phyloP scores from a whole-genome alignment of 805 yeast genomes.

The Huiozyma sinensis region DNA sequence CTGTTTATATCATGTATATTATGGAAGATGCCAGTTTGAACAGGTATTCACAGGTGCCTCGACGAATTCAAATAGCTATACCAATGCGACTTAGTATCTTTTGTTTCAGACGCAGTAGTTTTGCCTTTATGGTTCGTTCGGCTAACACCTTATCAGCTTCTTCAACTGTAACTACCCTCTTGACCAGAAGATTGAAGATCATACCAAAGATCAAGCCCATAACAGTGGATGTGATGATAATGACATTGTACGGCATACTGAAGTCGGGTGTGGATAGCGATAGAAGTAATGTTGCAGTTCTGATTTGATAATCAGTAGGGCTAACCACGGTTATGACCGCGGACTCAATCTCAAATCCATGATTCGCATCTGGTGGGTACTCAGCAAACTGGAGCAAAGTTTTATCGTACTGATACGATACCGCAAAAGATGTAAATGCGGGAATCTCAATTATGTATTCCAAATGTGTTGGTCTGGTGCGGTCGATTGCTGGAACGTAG shows the following conservation, averaged over 20 bases:
- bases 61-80: no score
- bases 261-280: constrained; percentile 95
- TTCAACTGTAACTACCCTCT: constrained; percentile 64
- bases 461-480: constrained; percentile 71
- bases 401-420: constrained; percentile 78
- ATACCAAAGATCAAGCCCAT: constrained; percentile 90
- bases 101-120: constrained; percentile 10
- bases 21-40: background rate
- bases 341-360: constrained; percentile 91
- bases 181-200: constrained; percentile 64
- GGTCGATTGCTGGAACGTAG: constrained; percentile 70
- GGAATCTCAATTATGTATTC: constrained; percentile 63
- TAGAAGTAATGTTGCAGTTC: constrained; percentile 81
- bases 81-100: background rate
- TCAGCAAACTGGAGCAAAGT: constrained; percentile 75
- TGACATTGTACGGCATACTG: constrained; percentile 97
- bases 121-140: constrained; percentile 13
- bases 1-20: background rate
- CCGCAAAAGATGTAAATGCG: constrained; percentile 43
- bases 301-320: constrained; percentile 37
- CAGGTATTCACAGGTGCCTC: no score
- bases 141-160: constrained; percentile 38
- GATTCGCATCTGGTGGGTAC: constrained; percentile 99
- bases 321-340: constrained; percentile 59
- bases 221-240: constrained; percentile 83